Evolutionary conservation across 805 yeast genomes (phyloP), one percentile per base, ranked within the genome.

Genomic region (Yarrowia sp.): DNA sequence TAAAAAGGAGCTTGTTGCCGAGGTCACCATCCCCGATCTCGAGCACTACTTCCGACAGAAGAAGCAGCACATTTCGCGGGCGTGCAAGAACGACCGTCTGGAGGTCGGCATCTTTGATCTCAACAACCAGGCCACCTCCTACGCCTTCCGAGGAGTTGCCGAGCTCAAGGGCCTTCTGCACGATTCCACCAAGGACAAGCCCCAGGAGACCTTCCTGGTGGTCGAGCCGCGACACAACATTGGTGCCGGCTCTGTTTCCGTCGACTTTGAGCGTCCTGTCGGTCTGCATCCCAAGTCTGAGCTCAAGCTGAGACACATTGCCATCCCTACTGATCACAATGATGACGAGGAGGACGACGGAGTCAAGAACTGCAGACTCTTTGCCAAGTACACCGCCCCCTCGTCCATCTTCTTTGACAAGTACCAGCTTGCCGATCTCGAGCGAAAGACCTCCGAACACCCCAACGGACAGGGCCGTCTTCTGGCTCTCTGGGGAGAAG

Each of bases 391-490:
- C 36, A 80, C 82, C 9, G 72, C 86, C 11, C 86, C 88, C 3
- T 75, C 76, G 5, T 77, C 78, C 16, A 68, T 86, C 22, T 85
- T 87, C 72, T 79, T 86, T n/a, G 89, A 86, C 76, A 79, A 79
- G 73, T 86, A 84, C 74, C 88, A 87, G 74, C 80, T 84, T 32
- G 70, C 80, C 41, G 79, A 77, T 32, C 73, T 77, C n/a, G 75
- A 75, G 15, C 69, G 74, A 43, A 69, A 73, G 7, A 72, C 66
- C 36, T 26, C 75, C 3, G 70, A 71, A 43, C 66, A 67, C 36
- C 73, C 74, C 35, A 71, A 73, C 40, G 73, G 72, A 26, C 72
- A 70, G 7, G 73, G 75, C 15, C 73, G 71, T n/a, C 77, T 85
- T 15, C 43, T 82, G 1, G 79, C 78, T 2, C 74, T 82, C 0